Percentiles rank a stretch among this genome's conserved stretches.
phyloP scores from a whole-genome alignment of 2,329 filamentous ascomycete species.

The Fusarium lyarnte region DNA sequence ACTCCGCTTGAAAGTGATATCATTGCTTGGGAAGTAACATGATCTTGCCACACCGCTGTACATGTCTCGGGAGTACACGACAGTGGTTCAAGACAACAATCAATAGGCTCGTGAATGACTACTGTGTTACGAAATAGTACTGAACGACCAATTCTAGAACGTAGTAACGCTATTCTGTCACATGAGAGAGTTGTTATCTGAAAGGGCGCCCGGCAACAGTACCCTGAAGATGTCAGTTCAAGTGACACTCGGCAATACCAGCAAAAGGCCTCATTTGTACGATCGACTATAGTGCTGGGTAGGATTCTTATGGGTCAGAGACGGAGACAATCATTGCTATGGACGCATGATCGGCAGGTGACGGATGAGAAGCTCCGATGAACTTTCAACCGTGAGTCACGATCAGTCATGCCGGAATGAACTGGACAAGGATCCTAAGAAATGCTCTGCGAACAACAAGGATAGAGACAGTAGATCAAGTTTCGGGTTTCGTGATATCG shows the following conservation, averaged over 20 bases:
- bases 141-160: neutral
- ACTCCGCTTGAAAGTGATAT: neutral
- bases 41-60: neutral
- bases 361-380: neutral
- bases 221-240: neutral
- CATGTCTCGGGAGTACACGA: neutral
- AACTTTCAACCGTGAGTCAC: neutral
- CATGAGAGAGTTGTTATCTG: neutral
- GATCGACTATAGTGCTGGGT: neutral
- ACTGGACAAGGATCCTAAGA: neutral
- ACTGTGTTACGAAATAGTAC: neutral
- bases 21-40: neutral
- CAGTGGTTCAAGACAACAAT: neutral
- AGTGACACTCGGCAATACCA: neutral
- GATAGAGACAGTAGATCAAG: no score
- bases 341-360: neutral
- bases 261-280: neutral
- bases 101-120: neutral
- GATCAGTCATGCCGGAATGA: neutral
- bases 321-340: neutral
- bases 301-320: neutral
- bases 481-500: rapidly evolving
- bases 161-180: neutral
- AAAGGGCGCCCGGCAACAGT: neutral
- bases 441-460: neutral